Conservation (phyloP, 2,329 filamentous ascomycete species). For the Aspergillus bombycis region DNA sequence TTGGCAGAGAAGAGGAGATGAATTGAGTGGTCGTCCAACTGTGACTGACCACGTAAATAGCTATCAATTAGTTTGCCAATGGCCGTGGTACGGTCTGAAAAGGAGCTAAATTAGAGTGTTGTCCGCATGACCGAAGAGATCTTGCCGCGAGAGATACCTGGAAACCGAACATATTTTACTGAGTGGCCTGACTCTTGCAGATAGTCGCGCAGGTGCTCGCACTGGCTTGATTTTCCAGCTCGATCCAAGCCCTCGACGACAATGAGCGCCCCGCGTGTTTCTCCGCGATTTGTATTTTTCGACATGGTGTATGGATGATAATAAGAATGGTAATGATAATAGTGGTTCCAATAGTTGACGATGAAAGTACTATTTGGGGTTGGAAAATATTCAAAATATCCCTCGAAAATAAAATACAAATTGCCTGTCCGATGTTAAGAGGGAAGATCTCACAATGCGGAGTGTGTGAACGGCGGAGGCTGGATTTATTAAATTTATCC, state of each 20-base stretch:
- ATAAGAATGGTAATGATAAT: background rate
- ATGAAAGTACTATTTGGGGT: no score
- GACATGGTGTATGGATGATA: constrained; percentile 16
- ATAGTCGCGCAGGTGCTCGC: constrained; percentile 63
- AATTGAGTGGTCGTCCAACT: constrained; percentile 85
- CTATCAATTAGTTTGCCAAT: constrained; percentile 86
- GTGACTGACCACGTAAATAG: constrained; percentile 72
- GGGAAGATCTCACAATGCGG: background rate
- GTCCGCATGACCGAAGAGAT: background rate
- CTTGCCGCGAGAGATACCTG: constrained; percentile 50
- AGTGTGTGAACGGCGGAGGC: background rate
- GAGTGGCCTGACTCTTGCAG: constrained; percentile 56
- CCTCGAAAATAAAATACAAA: no score
- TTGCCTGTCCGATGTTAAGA: no score
- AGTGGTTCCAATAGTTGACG: background rate
- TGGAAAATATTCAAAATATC: no score
- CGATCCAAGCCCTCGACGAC: constrained; percentile 88
- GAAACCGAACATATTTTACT: constrained; percentile 67
- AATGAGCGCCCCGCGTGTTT: constrained; percentile 69
- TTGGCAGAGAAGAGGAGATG: constrained; percentile 91
- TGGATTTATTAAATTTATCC: background rate
- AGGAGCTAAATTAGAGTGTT: constrained; percentile 16
- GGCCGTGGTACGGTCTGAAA: constrained; percentile 74
- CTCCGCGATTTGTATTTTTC: constrained; percentile 1
- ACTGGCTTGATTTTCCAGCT: constrained; percentile 92